A percentile compares a stretch with the other conserved stretches of the same genome.
Evolutionary conservation across 371 early-diverging fungal genomes (phyloP).

Genomic region (Mucor lusitanicus): DNA sequence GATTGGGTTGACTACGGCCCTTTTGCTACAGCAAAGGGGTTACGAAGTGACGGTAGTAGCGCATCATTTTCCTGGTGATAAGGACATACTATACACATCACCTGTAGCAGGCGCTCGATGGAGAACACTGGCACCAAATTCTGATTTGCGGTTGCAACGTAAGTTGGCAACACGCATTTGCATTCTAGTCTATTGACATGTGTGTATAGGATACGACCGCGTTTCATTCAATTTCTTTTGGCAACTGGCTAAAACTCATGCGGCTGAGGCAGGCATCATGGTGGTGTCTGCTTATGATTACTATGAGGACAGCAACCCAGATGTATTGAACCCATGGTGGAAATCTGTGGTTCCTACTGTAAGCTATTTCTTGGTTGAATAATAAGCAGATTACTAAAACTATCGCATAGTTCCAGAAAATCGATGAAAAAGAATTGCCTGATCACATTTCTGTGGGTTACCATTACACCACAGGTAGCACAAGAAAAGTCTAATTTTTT

Average conservation of each 20-base stretch:
- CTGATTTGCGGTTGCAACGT: slow-evolving; percentile 47
- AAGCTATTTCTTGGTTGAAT: slow-evolving; percentile 6
- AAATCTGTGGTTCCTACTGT: slow-evolving; percentile 54
- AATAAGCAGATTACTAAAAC: too few relatives aligned
- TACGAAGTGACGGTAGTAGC: slow-evolving; percentile 61
- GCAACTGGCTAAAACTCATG: slow-evolving; percentile 25
- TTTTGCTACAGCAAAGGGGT: slow-evolving; percentile 50
- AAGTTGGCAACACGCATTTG: not conserved
- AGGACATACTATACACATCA: slow-evolving; percentile 64
- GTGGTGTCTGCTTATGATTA: slow-evolving; percentile 43
- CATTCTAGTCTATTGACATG: not conserved
- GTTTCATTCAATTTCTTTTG: slow-evolving; percentile 44
- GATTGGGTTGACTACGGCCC: slow-evolving; percentile 69
- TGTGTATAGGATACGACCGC: slow-evolving; percentile 47
- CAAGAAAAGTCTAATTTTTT: not conserved
- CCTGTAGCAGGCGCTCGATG: slow-evolving; percentile 79
- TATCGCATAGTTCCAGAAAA: slow-evolving; percentile 12
- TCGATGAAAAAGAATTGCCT: slow-evolving; percentile 38
- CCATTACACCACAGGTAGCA: slow-evolving; percentile 53
- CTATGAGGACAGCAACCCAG: slow-evolving; percentile 45
- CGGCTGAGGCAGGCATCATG: slow-evolving; percentile 47
- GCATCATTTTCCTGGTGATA: slow-evolving; percentile 58
- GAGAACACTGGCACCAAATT: slow-evolving; percentile 60
- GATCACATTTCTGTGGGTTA: slow-evolving; percentile 49
- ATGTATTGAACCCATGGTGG: slow-evolving; percentile 56